Conservation (phyloP, 1,284 basidiomycete species). For the Malassezia nana region DNA sequence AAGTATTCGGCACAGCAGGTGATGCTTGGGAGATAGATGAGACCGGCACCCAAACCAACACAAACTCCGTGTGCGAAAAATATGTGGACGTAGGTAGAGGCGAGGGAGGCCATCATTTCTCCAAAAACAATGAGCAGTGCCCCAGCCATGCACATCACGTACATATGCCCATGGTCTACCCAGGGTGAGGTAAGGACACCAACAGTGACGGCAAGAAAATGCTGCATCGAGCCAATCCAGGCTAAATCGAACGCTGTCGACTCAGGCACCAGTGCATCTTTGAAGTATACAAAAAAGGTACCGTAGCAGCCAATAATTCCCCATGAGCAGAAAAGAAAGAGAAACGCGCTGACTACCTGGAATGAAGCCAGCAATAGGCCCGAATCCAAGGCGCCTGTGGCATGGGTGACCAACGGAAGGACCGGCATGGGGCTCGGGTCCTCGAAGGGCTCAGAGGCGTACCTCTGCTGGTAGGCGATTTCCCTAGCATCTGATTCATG, state of each 20-base stretch:
- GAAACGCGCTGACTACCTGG: not conserved
- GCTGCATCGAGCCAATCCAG: slow-evolving; percentile 33
- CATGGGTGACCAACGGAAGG: not conserved
- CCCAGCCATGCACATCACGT: not conserved
- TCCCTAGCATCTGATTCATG: not conserved
- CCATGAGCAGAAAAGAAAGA: slow-evolving; percentile 1
- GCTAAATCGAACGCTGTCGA: slow-evolving; percentile 17
- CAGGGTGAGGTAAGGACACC: slow-evolving; percentile 28
- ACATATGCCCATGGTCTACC: slow-evolving; percentile 21
- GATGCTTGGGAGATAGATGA: slow-evolving; percentile 15
- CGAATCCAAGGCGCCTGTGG: not conserved
- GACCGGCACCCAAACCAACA: slow-evolving; percentile 7
- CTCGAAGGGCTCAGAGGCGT: not conserved
- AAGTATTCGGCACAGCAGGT: slow-evolving; percentile 9
- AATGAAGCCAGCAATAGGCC: not conserved
- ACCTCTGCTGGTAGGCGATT: not conserved
- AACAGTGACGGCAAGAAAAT: slow-evolving; percentile 26
- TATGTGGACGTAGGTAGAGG: slow-evolving; percentile 2
- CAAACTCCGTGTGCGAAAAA: slow-evolving; percentile 11
- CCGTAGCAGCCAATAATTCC: slow-evolving; percentile 1
- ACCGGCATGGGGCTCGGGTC: not conserved
- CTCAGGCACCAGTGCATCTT: not conserved
- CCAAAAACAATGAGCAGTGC: slow-evolving; percentile 3
- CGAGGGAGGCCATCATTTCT: slow-evolving; percentile 11
- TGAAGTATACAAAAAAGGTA: slow-evolving; percentile 2